These are phyloP conservation scores for Melocanna baccifera DNA, from an alignment of 176 grass and related monocot genomes.

Conservation along the genomic window DNA sequence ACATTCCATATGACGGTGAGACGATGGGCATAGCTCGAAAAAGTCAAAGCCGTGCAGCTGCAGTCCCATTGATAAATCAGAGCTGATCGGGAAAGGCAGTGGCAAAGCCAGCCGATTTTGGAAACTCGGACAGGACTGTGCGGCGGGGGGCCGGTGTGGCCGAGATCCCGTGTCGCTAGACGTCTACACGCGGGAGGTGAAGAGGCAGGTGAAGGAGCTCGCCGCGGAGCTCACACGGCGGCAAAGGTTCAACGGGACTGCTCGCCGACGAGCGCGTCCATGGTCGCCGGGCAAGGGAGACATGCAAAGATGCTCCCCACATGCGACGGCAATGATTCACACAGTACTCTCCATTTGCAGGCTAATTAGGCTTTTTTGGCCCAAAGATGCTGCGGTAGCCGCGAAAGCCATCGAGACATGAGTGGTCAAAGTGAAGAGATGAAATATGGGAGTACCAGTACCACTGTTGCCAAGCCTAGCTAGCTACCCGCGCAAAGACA, in stretches of 20 bases:
- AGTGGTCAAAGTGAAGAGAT: not conserved
- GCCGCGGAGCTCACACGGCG: no score
- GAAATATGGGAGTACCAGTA: not conserved
- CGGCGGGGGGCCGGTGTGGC: no score
- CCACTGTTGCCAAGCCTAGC: not conserved
- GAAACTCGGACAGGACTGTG: no score
- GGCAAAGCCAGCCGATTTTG: no score
- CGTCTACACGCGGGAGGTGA: no score
- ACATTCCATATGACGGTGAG: conserved; percentile 11
- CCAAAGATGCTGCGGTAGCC: not conserved
- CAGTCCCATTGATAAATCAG: conserved; percentile 8
- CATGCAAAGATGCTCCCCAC: conserved; percentile 40
- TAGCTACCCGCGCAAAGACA: not conserved
- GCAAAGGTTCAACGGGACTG: no score
- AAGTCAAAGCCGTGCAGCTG: conserved; percentile 30
- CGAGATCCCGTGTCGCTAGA: no score
- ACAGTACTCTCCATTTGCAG: not conserved
- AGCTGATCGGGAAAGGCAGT: conserved; percentile 12
- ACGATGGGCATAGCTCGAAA: not conserved
- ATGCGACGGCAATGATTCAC: conserved; percentile 29
- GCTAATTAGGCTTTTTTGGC: not conserved
- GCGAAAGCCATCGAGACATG: not conserved
- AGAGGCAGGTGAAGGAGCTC: no score
- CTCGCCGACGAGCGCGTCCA: no score
- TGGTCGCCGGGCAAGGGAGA: conserved; percentile 5